Evolutionary conservation across 495 filamentous ascomycete species (phyloP), one percentile per base, ranked within the genome.

Genomic region (Xylaria venustula): DNA sequence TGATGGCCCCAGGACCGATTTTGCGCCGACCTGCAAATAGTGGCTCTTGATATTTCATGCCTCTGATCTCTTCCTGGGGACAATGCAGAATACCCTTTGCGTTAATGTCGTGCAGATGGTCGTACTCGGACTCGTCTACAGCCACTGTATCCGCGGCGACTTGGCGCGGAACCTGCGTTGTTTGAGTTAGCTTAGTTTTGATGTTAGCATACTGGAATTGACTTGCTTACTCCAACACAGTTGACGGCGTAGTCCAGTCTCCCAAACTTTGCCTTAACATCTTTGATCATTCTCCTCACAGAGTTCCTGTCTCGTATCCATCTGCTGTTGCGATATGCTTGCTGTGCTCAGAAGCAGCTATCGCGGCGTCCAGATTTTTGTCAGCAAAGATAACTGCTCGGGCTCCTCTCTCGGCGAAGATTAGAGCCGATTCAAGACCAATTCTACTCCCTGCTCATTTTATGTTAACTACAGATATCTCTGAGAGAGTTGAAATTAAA

Each of bases 1-100:
- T 73, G 32, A 84, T 83, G 0, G 73, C 75, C 2, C 82, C 80
- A 8, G 75, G 64, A 1, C 68, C 70, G 15, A 70, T 37, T 15
- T 61, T 65, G 7, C 69, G 64, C 2, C 53, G 48, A 9, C 61
- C 60, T 37, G 42, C 26, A 50, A 64, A 61, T 1, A 25, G 7
- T 3, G 61, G 51, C 17, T 71, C 68, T 57, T 69, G 67, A n/a
- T 54, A 19, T 30, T 61, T 64, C 68, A 71, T 71, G 1, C 20
- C 54, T n/a, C 11, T 48, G 28, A 63, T 63, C 41, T 66, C 66
- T 42, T 63, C 64, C 46, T 67, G 66, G 4, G 63, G 41, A 20
- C 60, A 64, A 11, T 62, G 58, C 7, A 67, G 9, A 19, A 58
- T 71, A 34, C 30, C 30, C 11, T 34, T 34, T 11, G 11, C 5